Percentiles rank a stretch among this genome's conserved stretches.
Evolutionary conservation across 2,329 filamentous ascomycete genomes (phyloP).

Genomic region (Venturia aucupariae): DNA sequence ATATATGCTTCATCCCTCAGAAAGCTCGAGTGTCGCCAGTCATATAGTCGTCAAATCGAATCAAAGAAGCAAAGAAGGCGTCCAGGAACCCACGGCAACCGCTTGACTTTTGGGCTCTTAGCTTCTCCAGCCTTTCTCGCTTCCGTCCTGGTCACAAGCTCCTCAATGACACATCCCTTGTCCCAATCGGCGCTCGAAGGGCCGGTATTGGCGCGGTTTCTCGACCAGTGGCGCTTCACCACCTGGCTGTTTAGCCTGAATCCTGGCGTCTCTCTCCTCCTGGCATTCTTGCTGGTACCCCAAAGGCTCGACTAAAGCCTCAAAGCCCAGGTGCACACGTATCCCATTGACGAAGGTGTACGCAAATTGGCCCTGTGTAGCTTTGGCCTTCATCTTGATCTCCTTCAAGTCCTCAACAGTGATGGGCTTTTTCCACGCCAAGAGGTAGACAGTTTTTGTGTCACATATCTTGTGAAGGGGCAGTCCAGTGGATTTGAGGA

Average conservation of each 20-base stretch:
- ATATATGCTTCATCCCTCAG: too few relatives aligned
- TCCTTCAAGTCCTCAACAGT: not conserved
- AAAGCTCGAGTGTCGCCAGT: too few relatives aligned
- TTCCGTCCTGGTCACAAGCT: conserved; percentile 49
- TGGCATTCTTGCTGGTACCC: not conserved
- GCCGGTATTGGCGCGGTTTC: conserved; percentile 50
- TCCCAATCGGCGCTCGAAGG: conserved; percentile 54
- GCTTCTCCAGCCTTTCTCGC: conserved; percentile 38
- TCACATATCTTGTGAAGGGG: not conserved
- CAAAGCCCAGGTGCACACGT: not conserved
- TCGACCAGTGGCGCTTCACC: too few relatives aligned
- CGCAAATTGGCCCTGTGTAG: not conserved
- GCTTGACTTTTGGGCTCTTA: not conserved
- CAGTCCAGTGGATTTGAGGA: not conserved
- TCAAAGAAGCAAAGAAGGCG: too few relatives aligned
- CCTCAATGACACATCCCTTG: conserved; percentile 54
- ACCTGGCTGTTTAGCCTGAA: too few relatives aligned
- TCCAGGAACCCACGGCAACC: too few relatives aligned
- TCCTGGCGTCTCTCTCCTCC: too few relatives aligned
- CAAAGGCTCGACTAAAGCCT: not conserved
- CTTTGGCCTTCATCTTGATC: not conserved
- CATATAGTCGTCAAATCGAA: too few relatives aligned
- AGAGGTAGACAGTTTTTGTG: not conserved
- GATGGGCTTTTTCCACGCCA: not conserved
- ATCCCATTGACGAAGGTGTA: not conserved